Conservation (phyloP, 148 eudicot genomes). For the Hydrangea macrophylla region DNA sequence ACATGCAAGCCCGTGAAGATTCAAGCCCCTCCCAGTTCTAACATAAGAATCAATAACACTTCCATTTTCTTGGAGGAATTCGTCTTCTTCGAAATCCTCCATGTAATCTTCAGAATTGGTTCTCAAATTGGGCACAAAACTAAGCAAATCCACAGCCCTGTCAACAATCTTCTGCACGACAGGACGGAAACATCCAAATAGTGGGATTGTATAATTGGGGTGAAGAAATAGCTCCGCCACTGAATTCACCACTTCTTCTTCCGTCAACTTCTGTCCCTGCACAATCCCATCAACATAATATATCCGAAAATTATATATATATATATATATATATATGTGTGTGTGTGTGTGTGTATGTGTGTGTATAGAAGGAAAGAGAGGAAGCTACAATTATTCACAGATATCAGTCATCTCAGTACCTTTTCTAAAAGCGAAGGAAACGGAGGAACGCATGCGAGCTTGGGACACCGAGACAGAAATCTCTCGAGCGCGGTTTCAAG, state of each 20-base stretch:
- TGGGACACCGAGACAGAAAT: slow-evolving; percentile 60
- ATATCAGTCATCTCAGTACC: slow-evolving; percentile 26
- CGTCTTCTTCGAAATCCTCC: slow-evolving; percentile 33
- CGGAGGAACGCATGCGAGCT: slow-evolving; percentile 29
- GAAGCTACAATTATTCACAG: background rate
- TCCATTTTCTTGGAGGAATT: slow-evolving; percentile 39
- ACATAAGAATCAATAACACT: slow-evolving; percentile 53
- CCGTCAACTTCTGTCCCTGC: slow-evolving; percentile 57
- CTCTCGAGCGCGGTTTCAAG: slow-evolving; percentile 50
- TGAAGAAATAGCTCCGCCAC: slow-evolving; percentile 61
- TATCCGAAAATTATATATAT: background rate
- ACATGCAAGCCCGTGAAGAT: slow-evolving; percentile 79
- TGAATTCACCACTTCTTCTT: slow-evolving; percentile 59
- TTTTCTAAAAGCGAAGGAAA: slow-evolving; percentile 31
- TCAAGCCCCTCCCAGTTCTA: slow-evolving; percentile 54
- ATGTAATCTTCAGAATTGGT: slow-evolving; percentile 25
- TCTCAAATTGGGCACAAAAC: slow-evolving; percentile 50
- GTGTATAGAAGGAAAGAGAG: background rate
- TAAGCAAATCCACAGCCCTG: slow-evolving; percentile 45
- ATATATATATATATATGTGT: no score
- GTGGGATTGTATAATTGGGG: slow-evolving; percentile 71
- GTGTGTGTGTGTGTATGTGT: no score
- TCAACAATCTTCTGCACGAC: slow-evolving; percentile 56
- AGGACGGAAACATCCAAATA: slow-evolving; percentile 77
- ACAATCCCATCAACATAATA: slow-evolving; percentile 4